Percentiles rank a stretch among this genome's conserved stretches.
These are phyloP conservation scores for Boeremia lycopersici DNA, from an alignment of 2,329 filamentous ascomycete species.

Conservation along the genomic window DNA sequence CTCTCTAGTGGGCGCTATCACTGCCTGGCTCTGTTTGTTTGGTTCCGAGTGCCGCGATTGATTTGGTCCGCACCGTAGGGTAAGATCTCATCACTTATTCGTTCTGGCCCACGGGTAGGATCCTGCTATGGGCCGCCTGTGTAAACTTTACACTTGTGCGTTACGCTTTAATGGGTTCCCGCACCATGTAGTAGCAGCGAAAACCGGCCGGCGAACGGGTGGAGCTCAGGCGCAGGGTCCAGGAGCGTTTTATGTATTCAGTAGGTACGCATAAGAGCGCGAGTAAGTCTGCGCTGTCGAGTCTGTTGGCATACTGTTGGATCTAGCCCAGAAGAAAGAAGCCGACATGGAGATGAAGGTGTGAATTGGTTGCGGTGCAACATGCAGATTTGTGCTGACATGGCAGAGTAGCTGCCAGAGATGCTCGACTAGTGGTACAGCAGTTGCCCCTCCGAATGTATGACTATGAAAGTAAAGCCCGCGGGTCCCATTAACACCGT, in stretches of 20 bases:
- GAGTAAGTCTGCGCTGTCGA: background rate
- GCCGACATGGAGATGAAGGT: background rate
- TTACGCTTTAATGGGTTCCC: conserved; percentile 8
- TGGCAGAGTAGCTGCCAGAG: background rate
- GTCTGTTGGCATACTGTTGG: too few species aligned
- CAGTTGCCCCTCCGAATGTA: background rate
- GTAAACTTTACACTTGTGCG: conserved; percentile 7
- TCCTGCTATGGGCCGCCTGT: background rate
- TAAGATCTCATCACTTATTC: background rate
- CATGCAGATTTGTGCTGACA: conserved; percentile 4
- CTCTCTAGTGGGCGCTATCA: too few species aligned
- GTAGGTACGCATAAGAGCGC: background rate
- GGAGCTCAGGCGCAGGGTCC: conserved; percentile 1
- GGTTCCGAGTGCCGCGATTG: too few species aligned
- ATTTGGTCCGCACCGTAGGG: too few species aligned
- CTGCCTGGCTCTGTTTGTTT: too few species aligned
- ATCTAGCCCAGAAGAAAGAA: background rate
- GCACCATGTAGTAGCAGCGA: conserved; percentile 2
- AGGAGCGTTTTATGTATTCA: background rate
- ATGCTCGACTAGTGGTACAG: conserved; percentile 3
- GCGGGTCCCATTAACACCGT: conserved; percentile 26
- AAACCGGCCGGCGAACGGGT: conserved; percentile 2
- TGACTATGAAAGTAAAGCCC: conserved; percentile 7
- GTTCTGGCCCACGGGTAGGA: background rate
- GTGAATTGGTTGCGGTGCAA: background rate